Percentiles rank a stretch among this genome's conserved stretches.
phyloP scores from a whole-genome alignment of 176 grass and related monocot species.

The Lolium multiflorum region DNA sequence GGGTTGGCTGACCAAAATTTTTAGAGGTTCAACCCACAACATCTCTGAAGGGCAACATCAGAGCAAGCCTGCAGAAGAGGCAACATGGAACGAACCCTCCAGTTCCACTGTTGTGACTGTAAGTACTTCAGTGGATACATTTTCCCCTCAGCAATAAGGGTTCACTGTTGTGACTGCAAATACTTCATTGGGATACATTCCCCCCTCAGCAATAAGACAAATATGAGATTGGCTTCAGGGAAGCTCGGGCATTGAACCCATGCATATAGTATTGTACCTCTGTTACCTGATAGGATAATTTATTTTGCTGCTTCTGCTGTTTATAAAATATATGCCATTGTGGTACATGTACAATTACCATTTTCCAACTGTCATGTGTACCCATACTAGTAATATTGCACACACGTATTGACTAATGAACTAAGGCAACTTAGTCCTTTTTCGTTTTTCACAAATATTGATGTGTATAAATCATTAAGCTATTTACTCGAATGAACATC shows the following conservation, averaged over 20 bases:
- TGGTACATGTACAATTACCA: not conserved
- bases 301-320: not conserved
- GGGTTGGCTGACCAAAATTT: conserved; percentile 89
- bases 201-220: not conserved
- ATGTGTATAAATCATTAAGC: too few relatives aligned
- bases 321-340: not conserved
- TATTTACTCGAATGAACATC: too few relatives aligned
- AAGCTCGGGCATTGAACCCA: not conserved
- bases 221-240: conserved; percentile 7
- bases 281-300: conserved; percentile 7
- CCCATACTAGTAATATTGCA: too few relatives aligned
- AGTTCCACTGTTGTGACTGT: conserved; percentile 50
- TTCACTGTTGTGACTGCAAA: conserved; percentile 8
- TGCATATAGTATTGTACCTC: not conserved
- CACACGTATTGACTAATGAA: too few relatives aligned
- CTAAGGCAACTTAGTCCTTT: too few relatives aligned
- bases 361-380: not conserved
- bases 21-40: conserved; percentile 79
- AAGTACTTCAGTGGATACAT: conserved; percentile 29
- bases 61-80: conserved; percentile 47
- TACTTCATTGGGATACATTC: not conserved
- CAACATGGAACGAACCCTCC: conserved; percentile 56
- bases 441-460: too few relatives aligned
- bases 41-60: conserved; percentile 66
- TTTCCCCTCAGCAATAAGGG: not conserved